Conservation (phyloP, 306 rosid genomes). For the Hippophae gyantsensis region DNA sequence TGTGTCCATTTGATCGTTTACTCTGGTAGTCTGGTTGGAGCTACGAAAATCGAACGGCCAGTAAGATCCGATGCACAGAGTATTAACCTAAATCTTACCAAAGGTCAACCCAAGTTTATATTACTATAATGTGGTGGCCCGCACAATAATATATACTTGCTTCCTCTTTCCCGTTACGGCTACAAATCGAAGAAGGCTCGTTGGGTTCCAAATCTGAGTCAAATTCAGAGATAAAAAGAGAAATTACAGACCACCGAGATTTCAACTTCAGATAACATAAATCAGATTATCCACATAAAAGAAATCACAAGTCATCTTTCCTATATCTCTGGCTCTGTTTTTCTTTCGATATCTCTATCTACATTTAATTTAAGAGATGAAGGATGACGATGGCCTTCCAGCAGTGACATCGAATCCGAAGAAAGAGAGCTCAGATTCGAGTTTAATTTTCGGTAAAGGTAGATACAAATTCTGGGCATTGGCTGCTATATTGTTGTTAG, state of each 20-base stretch:
- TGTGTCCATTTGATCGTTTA: neutral
- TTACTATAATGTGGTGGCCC: slow-evolving; percentile 3
- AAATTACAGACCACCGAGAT: neutral
- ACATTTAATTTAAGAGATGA: slow-evolving; percentile 36
- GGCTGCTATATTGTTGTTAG: slow-evolving; percentile 82
- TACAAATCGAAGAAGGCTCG: neutral
- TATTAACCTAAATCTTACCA: neutral
- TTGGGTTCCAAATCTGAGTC: neutral
- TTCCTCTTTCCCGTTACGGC: neutral
- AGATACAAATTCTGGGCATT: slow-evolving; percentile 91
- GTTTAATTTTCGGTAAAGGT: slow-evolving; percentile 52
- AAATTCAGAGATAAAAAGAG: neutral
- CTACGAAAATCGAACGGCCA: slow-evolving; percentile 7
- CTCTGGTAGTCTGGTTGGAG: neutral
- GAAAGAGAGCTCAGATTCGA: slow-evolving; percentile 58
- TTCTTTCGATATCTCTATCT: neutral
- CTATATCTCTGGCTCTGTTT: neutral
- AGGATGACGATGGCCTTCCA: slow-evolving; percentile 82
- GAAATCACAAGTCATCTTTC: neutral
- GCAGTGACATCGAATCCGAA: slow-evolving; percentile 38
- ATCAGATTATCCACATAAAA: neutral
- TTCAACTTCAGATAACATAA: neutral
- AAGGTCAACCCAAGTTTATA: slow-evolving; percentile 6
- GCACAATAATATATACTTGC: neutral
- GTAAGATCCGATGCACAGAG: neutral